Evolutionary conservation across 73 alveolate species (phyloP), one percentile per base, ranked within the genome.

Genomic region (Stentor coeruleus): DNA sequence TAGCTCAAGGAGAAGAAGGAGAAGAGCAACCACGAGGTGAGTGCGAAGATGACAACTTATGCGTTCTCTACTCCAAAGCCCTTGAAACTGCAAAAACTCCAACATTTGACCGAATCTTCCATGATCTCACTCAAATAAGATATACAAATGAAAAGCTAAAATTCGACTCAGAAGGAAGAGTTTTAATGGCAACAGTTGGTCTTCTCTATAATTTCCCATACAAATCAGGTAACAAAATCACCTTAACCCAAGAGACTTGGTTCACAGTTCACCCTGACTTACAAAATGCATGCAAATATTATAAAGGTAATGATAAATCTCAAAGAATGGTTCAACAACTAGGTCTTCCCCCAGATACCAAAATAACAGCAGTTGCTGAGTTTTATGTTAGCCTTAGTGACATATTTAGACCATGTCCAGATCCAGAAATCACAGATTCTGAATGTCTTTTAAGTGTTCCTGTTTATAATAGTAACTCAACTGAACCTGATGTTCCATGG

Each of bases 281-380:
- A 31, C 73, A 57, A 31, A 31, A 57, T 20, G 73, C 15, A 31
- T 57, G 73, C 28, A 57, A 57, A 57, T 20, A n/a, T n/a, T 57
- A 57, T 57, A 57, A n/a, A 20, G n/a, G n/a, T n/a, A 0, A 0
- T 0, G 15, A 57, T 57, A 57, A 57, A 57, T 20, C 73, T 1
- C 15, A 57, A 57, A 57, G 73, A 31, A 31, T 57, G 0, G 28
- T 57, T 57, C 73, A 57, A 57, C 35, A n/a, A 20, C 28, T 57
- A 57, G 73, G 73, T 20, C 28, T 57, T 57, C 73, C 73, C 73
- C 73, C 73, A 57, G 73, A 57, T 31, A 20, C 73, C 28, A 31
- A 57, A 20, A 57, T 57, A 31, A 57, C 73, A 57, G 73, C 35
- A 57, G 28, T 57, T n/a, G 28, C 28, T 20, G 73, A 57, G 73